Evolutionary conservation across 2,329 filamentous ascomycete species (phyloP), one percentile per base, ranked within the genome.

Genomic region (Monilinia fructigena): DNA sequence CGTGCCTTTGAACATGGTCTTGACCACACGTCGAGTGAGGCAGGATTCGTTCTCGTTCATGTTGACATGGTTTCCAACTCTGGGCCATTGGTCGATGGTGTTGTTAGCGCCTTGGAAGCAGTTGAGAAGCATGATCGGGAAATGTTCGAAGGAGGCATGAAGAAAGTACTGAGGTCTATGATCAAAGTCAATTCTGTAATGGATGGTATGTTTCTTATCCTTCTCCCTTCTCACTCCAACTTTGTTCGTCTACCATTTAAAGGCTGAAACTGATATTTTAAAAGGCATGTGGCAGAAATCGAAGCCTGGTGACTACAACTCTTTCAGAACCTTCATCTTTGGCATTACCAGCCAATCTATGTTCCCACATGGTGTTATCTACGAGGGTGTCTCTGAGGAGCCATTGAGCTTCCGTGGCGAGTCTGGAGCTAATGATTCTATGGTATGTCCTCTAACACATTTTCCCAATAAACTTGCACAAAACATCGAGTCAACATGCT

Each of bases 291-390:
- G 93, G 94, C 84, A 84, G 68, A 91, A 93, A 77, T 95, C 91
- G 66, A 90, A 91, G 73, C 93, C 93, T 2, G 83, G 85, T 23
- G 86, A 92, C 71, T 97, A 97, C 80, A 92, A 90, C 67, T 89
- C 86, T 72, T 97, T 97, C 85, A 90, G 93, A 52, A 96, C 94
- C 14, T 97, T 97, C 82, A 97, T 97, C 80, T 97, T 97, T 75
- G 94, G 94, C 73, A 97, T 97, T 78, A 96, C 92, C 1, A 90
- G 86, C 58, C 93, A 97, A 79, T 89, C 87, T 74, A 97, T 97
- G 93, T 97, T 97, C 78, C 93, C 93, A 11, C 82, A 93, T 70
- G 94, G 94, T 11, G 94, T 97, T 10, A 79, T 96, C 56, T 97
- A 97, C 77, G 90, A 96, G 76, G 93, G 92, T 11, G 85, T 94